Percentiles rank a stretch among this genome's conserved stretches.
phyloP scores from a whole-genome alignment of 495 filamentous ascomycete species.

The Neurospora sp. region DNA sequence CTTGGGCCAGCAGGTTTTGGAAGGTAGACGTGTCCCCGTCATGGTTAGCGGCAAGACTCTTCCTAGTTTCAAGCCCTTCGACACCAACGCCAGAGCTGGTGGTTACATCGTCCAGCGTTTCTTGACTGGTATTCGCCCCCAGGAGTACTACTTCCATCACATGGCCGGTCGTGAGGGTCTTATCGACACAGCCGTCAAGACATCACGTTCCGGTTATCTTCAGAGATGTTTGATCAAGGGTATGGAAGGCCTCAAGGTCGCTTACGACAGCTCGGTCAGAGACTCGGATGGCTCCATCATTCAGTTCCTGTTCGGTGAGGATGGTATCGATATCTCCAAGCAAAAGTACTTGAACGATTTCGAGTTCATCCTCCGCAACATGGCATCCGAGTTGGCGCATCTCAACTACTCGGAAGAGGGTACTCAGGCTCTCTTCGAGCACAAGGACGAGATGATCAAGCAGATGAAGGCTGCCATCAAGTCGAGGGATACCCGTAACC shows the following conservation, averaged over 20 bases:
- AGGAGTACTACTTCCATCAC: slow-evolving; percentile 99
- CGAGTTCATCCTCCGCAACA: slow-evolving; percentile 78
- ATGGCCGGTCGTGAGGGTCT: slow-evolving; percentile 98
- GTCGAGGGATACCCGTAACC: slow-evolving; percentile 53
- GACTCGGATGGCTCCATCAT: slow-evolving; percentile 89
- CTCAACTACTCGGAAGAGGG: slow-evolving; percentile 32
- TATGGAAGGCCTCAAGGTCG: slow-evolving; percentile 88
- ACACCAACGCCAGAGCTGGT: slow-evolving; percentile 80
- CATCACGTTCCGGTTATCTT: slow-evolving; percentile 89
- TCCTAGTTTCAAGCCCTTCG: slow-evolving; percentile 87
- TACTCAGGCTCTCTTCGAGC: slow-evolving; percentile 29
- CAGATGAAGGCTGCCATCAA: slow-evolving; percentile 72
- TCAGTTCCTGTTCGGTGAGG: slow-evolving; percentile 95
- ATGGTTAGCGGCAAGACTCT: slow-evolving; percentile 98
- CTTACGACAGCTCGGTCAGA: slow-evolving; percentile 88
- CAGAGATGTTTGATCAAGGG: slow-evolving; percentile 98
- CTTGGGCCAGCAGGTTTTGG: slow-evolving; percentile 91
- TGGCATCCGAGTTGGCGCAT: slow-evolving; percentile 39
- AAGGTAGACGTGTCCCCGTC: slow-evolving; percentile 86
- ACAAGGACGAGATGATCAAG: slow-evolving; percentile 55
- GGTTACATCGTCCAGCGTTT: slow-evolving; percentile 94
- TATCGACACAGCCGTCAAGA: slow-evolving; percentile 99
- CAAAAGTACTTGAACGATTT: slow-evolving; percentile 87
- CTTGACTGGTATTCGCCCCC: slow-evolving; percentile 93
- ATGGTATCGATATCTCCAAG: slow-evolving; percentile 88